A percentile compares a stretch with the other conserved stretches of the same genome.
phyloP scores from a whole-genome alignment of 2,329 filamentous ascomycete species.

The Paecilomyces formosus region DNA sequence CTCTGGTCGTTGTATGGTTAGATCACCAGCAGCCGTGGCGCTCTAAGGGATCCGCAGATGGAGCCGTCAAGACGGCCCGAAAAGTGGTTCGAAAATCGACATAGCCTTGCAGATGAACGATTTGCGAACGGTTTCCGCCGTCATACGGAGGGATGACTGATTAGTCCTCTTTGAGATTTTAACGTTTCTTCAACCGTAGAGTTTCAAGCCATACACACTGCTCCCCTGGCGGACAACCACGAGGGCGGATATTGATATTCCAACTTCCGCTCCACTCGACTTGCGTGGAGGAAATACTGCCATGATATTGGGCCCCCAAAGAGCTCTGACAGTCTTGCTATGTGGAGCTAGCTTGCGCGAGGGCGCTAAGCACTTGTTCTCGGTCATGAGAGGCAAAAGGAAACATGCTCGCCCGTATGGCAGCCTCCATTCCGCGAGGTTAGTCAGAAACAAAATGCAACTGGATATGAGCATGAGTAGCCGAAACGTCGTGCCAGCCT shows the following conservation, averaged over 20 bases:
- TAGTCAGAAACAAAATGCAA: not conserved
- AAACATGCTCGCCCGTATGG: not conserved
- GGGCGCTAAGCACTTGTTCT: not conserved
- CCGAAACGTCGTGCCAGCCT: not conserved
- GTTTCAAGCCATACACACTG: not conserved
- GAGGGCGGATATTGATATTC: not conserved
- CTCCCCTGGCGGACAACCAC: not conserved
- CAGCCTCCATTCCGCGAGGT: not conserved
- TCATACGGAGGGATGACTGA: not conserved
- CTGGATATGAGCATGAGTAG: not conserved
- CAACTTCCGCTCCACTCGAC: not conserved
- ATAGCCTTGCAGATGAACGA: not conserved
- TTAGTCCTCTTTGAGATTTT: not conserved
- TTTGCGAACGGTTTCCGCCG: not conserved
- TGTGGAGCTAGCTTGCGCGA: not conserved
- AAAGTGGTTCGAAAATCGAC: conserved; percentile 1
- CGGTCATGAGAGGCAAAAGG: not conserved
- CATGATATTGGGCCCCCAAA: not conserved
- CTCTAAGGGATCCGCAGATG: not conserved
- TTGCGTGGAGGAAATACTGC: not conserved
- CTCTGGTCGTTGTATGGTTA: not conserved
- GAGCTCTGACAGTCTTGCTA: not conserved
- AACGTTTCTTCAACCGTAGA: not conserved
- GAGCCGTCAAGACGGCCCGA: conserved; percentile 1
- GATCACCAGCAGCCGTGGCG: not conserved